These are phyloP conservation scores for Lipomyces yamanashiensis DNA, from an alignment of 805 yeast genomes.

Conservation along the genomic window DNA sequence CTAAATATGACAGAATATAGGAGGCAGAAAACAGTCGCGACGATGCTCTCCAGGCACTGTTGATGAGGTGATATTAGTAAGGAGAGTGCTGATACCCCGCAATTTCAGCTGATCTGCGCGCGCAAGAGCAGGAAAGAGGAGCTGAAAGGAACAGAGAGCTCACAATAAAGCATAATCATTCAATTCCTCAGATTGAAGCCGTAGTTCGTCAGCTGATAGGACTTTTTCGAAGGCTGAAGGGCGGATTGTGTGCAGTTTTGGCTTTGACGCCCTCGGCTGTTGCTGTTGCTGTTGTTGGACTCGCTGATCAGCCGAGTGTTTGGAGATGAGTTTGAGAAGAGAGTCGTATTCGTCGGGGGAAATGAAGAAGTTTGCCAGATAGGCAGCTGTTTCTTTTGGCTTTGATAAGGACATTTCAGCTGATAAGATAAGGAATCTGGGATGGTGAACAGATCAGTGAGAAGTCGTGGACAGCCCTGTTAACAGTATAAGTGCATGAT, in stretches of 20 bases:
- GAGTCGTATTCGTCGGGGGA: constrained; percentile 22
- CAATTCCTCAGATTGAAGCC: constrained; percentile 9
- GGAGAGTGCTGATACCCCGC: constrained; percentile 11
- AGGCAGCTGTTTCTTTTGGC: constrained; percentile 4
- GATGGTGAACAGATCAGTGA: too few relatives aligned
- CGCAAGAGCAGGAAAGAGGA: neutral
- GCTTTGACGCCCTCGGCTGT: neutral
- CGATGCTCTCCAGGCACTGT: constrained; percentile 14
- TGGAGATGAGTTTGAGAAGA: constrained; percentile 4
- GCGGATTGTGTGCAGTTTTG: neutral
- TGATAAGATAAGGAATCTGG: neutral
- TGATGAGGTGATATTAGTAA: neutral
- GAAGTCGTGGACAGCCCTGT: too few relatives aligned
- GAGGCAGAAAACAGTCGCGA: constrained; percentile 11
- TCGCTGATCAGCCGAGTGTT: neutral
- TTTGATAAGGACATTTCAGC: neutral
- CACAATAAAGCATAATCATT: constrained; percentile 14
- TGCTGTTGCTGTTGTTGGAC: neutral
- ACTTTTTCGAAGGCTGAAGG: neutral
- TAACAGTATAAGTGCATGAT: too few relatives aligned
- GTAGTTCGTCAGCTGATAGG: constrained; percentile 4
- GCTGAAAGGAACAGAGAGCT: neutral
- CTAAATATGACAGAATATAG: neutral
- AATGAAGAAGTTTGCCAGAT: constrained; percentile 9
- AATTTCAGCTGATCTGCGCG: neutral